These are phyloP conservation scores for Nakazawaea pomicola DNA, from an alignment of 805 yeast species.

Conservation along the genomic window DNA sequence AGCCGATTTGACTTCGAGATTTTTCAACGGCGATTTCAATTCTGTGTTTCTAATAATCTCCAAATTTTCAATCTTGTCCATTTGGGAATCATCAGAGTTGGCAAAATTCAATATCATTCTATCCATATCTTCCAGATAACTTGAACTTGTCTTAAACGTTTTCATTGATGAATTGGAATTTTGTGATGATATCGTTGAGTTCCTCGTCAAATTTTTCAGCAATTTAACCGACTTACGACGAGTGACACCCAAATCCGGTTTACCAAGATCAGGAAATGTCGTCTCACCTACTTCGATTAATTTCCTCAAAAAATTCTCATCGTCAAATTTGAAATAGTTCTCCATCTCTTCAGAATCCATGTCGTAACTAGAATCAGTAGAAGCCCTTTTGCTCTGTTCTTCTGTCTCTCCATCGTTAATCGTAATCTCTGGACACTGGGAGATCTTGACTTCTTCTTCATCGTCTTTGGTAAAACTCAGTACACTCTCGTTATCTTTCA, in stretches of 20 bases:
- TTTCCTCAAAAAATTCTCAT: constrained; percentile 6
- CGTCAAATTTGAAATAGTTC: constrained; percentile 5
- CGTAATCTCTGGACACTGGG: neutral
- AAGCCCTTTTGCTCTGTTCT: no score
- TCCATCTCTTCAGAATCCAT: neutral
- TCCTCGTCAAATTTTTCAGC: constrained; percentile 31
- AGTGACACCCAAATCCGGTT: constrained; percentile 25
- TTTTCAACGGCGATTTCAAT: constrained; percentile 13
- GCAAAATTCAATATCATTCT: constrained; percentile 14
- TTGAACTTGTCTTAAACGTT: constrained; percentile 14
- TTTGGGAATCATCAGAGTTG: constrained; percentile 15
- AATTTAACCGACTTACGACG: constrained; percentile 26
- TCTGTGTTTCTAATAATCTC: constrained; percentile 15
- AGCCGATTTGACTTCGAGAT: no score
- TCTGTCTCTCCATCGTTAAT: neutral
- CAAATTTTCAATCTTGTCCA: constrained; percentile 11
- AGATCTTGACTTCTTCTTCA: neutral
- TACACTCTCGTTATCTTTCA: constrained; percentile 2
- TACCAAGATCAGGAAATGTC: constrained; percentile 27
- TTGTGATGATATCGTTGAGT: constrained; percentile 24
- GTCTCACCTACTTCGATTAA: constrained; percentile 37
- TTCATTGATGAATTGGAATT: constrained; percentile 12
- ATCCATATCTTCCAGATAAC: constrained; percentile 8
- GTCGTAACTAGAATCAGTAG: neutral
- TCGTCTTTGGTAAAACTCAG: neutral